Evolutionary conservation across 805 yeast species (phyloP).

Genomic region (Saturnispora zaruensis): DNA sequence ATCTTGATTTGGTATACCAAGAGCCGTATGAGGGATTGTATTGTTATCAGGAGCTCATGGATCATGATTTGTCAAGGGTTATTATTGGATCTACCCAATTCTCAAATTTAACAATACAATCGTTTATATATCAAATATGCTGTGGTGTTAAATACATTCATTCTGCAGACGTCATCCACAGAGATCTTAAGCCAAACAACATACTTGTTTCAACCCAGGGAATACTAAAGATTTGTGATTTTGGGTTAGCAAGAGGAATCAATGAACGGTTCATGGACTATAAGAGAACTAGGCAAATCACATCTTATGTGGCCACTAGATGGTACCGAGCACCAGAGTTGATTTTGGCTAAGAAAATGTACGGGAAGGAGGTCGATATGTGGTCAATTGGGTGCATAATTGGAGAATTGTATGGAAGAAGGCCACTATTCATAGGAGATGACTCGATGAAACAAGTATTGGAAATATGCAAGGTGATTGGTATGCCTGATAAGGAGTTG

Average conservation of each 20-base stretch:
- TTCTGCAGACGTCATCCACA: constrained; percentile 84
- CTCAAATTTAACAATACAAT: constrained; percentile 75
- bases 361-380: constrained; percentile 69
- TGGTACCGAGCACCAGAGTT: constrained; percentile 96
- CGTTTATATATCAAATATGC: constrained; percentile 68
- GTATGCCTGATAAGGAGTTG: constrained; percentile 51
- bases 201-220: constrained; percentile 72
- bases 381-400: constrained; percentile 94
- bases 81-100: constrained; percentile 69
- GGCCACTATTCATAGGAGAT: constrained; percentile 72
- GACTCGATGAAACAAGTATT: constrained; percentile 63
- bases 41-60: constrained; percentile 80
- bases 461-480: constrained; percentile 61
- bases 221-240: constrained; percentile 77
- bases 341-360: constrained; percentile 49
- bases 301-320: constrained; percentile 86
- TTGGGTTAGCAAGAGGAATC: constrained; percentile 84
- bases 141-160: constrained; percentile 87
- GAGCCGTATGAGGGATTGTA: constrained; percentile 79
- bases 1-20: constrained; percentile 58
- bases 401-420: constrained; percentile 74
- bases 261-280: constrained; percentile 22
- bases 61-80: constrained; percentile 73
- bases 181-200: constrained; percentile 91
- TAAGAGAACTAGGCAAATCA: constrained; percentile 32